Evolutionary conservation across 78 protist genomes (phyloP), one percentile per base, ranked within the genome.

Genomic region (Dictyostelium firmibasis): DNA sequence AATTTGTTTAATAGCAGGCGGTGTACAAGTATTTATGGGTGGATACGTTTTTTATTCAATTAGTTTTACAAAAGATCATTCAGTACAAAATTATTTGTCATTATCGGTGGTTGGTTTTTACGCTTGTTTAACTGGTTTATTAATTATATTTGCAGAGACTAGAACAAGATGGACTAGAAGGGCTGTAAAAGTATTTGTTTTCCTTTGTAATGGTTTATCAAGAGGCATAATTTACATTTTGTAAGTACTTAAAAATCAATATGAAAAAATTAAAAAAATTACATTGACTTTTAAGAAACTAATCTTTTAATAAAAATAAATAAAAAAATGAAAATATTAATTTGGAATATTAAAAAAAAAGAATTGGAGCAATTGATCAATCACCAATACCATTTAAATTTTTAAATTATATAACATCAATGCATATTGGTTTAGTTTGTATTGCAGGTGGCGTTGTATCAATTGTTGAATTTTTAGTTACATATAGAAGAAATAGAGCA

Each of bases 211-310:
- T 78, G 93, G 93, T 41, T 79, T 87, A 41, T 75, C 86, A 14
- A 87, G 93, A 87, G 93, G 93, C 38, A 57, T 87, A 60, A 57
- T 87, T 79, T 87, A 87, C 79, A 72, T 87, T n/a, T 38, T 87
- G 92, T 86, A 76, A 53, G 92, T 60, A 75, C 57, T 47, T 72
- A n/a, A n/a, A n/a, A n/a, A n/a, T n/a, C n/a, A n/a, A n/a, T n/a
- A n/a, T n/a, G n/a, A n/a, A n/a, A n/a, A n/a, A n/a, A n/a, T n/a
- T n/a, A n/a, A n/a, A n/a, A n/a, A n/a, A n/a, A n/a, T n/a, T n/a
- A n/a, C n/a, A n/a, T n/a, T n/a, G n/a, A n/a, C n/a, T n/a, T n/a
- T n/a, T n/a, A n/a, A n/a, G n/a, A n/a, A n/a, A n/a, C n/a, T n/a
- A n/a, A n/a, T n/a, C n/a, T n/a, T n/a, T n/a, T n/a, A n/a, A n/a